Percentiles rank a stretch among this genome's conserved stretches.
Evolutionary conservation across 495 filamentous ascomycete genomes (phyloP).

Genomic region (Paragyromitra xinjiangensis): DNA sequence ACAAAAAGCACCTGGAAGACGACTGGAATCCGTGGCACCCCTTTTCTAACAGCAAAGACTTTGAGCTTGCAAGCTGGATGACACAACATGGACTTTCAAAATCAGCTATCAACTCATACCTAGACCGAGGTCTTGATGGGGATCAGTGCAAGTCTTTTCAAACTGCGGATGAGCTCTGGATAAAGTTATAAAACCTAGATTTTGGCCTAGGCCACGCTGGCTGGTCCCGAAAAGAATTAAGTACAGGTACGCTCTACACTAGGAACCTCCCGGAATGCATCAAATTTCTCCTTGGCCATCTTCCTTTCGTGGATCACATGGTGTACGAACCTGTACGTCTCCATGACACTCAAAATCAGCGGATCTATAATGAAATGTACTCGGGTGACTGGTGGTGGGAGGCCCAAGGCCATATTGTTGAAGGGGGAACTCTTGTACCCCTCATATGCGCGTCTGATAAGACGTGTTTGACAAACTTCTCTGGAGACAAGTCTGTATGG

Average conservation of each 20-base stretch:
- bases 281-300: background rate
- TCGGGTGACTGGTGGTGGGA: slow-evolving; percentile 10
- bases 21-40: slow-evolving; percentile 4
- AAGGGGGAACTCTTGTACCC: background rate
- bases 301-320: background rate
- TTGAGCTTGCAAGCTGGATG: slow-evolving; percentile 4
- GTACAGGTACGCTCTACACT: background rate
- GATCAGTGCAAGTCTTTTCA: background rate
- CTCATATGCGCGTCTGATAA: background rate
- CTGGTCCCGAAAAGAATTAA: background rate
- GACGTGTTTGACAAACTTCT: slow-evolving; percentile 24
- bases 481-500: slow-evolving; percentile 9
- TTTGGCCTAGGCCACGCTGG: background rate
- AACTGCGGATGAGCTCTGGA: background rate
- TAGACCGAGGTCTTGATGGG: background rate
- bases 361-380: slow-evolving; percentile 19
- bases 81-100: background rate
- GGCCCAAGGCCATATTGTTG: background rate
- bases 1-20: background rate
- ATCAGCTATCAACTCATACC: background rate
- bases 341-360: background rate
- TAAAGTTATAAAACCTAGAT: background rate
- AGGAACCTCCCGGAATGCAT: background rate
- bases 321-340: background rate
- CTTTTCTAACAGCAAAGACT: background rate